Percentiles rank a stretch among this genome's conserved stretches.
Evolutionary conservation across 768 basidiomycete species (phyloP).

Genomic region (Lactifluus subvellereus): DNA sequence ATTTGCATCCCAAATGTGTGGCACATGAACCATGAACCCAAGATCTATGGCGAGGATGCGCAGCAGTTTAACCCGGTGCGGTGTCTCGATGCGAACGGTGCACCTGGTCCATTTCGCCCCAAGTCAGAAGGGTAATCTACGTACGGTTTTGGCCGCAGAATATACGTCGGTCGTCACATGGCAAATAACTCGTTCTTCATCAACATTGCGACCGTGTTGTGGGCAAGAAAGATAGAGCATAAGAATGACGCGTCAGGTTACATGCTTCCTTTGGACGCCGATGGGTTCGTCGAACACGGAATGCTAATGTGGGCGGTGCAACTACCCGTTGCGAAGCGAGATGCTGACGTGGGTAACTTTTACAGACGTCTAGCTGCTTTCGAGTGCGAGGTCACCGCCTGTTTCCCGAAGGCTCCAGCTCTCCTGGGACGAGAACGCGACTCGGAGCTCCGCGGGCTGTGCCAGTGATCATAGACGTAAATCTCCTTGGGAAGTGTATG

Average conservation of each 20-base stretch:
- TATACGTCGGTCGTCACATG: conserved; percentile 6
- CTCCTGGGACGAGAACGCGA: too few species aligned
- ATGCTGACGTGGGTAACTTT: not conserved
- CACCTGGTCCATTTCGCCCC: conserved; percentile 18
- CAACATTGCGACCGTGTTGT: conserved; percentile 29
- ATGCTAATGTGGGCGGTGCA: not conserved
- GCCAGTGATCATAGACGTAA: too few species aligned
- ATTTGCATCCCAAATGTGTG: not conserved
- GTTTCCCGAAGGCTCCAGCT: conserved; percentile 7
- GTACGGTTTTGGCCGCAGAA: conserved; percentile 28
- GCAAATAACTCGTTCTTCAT: conserved; percentile 32
- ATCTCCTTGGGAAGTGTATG: too few species aligned
- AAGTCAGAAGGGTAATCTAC: conserved; percentile 28
- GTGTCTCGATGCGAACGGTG: not conserved
- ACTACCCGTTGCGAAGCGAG: not conserved
- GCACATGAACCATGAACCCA: not conserved
- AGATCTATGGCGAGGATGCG: not conserved
- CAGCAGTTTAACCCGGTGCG: not conserved
- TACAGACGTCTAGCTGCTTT: conserved; percentile 12
- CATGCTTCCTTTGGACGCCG: conserved; percentile 3
- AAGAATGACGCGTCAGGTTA: not conserved
- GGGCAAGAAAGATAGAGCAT: conserved; percentile 24
- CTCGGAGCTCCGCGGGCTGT: too few species aligned
- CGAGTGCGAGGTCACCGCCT: conserved; percentile 1
- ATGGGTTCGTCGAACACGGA: not conserved